These are phyloP conservation scores for Linnemannia hyalina DNA, from an alignment of 192 early-diverging fungal species.

Conservation along the genomic window DNA sequence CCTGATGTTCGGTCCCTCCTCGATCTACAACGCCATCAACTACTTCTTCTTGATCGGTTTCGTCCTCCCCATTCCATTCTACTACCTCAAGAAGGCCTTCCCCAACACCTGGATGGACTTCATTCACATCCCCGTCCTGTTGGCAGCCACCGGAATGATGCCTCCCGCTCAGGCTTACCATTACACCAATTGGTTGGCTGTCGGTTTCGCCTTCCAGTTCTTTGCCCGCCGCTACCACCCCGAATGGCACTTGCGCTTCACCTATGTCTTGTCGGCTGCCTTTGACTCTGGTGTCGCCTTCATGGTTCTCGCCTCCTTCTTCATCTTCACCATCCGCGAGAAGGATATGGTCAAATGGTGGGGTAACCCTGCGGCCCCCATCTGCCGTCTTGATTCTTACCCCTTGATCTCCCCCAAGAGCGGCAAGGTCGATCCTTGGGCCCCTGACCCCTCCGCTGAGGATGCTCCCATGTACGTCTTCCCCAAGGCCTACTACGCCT, in stretches of 20 bases:
- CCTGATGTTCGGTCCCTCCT: slow-evolving; percentile 68
- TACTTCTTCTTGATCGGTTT: slow-evolving; percentile 67
- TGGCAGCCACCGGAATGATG: slow-evolving; percentile 65
- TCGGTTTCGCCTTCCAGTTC: slow-evolving; percentile 68
- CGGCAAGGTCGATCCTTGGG: neutral
- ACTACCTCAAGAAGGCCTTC: slow-evolving; percentile 63
- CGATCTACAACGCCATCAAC: slow-evolving; percentile 56
- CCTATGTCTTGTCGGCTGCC: slow-evolving; percentile 73
- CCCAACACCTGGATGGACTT: slow-evolving; percentile 60
- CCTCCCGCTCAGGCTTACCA: slow-evolving; percentile 65
- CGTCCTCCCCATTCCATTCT: slow-evolving; percentile 70
- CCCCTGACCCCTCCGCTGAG: neutral
- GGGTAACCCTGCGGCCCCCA: slow-evolving; percentile 31
- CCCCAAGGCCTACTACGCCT: neutral
- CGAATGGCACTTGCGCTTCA: slow-evolving; percentile 72
- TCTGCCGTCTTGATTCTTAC: slow-evolving; percentile 37
- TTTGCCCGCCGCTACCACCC: slow-evolving; percentile 62
- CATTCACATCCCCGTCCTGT: slow-evolving; percentile 69
- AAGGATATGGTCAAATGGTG: slow-evolving; percentile 17
- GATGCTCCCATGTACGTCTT: neutral
- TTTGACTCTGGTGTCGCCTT: slow-evolving; percentile 64
- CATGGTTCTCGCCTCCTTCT: slow-evolving; percentile 43
- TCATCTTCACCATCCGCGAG: slow-evolving; percentile 43
- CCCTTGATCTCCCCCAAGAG: neutral
- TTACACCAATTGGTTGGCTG: slow-evolving; percentile 53